phyloP scores from a whole-genome alignment of 2,329 filamentous ascomycete genomes.

The Lachnellula hyalina region DNA sequence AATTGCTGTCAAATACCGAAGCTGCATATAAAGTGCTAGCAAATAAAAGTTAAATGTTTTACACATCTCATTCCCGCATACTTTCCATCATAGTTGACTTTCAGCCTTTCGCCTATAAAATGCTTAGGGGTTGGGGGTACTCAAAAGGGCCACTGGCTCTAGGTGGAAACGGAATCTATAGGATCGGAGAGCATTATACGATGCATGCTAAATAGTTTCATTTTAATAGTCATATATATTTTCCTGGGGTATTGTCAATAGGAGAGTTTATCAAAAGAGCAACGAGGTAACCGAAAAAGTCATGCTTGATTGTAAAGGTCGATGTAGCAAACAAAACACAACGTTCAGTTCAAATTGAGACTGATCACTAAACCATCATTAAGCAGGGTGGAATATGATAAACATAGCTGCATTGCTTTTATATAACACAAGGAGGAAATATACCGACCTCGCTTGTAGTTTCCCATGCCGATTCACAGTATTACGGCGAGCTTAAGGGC shows the following conservation, averaged over 20 bases:
- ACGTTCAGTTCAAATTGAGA: too few species aligned
- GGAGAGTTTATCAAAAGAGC: not conserved
- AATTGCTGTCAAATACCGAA: not conserved
- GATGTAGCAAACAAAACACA: too few species aligned
- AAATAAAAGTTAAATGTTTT: not conserved
- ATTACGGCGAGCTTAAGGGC: conserved; percentile 22
- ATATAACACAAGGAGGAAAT: not conserved
- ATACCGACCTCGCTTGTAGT: conserved; percentile 17
- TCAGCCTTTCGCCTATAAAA: not conserved
- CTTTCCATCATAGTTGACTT: not conserved
- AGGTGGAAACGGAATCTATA: conserved; percentile 72
- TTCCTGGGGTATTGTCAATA: conserved; percentile 43
- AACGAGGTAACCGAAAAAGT: not conserved
- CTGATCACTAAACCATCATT: not conserved
- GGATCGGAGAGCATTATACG: conserved; percentile 66
- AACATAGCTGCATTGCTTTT: not conserved
- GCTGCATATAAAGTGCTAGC: not conserved
- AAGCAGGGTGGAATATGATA: not conserved
- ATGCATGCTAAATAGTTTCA: conserved; percentile 67
- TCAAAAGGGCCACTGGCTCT: too few species aligned
- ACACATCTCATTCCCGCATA: not conserved
- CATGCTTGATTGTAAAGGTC: not conserved
- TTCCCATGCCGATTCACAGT: conserved; percentile 24
- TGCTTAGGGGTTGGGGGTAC: too few species aligned
- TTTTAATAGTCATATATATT: conserved; percentile 59